Conservation (phyloP, 2,329 filamentous ascomycete genomes). For the Stagonosporopsis rhizophila region DNA sequence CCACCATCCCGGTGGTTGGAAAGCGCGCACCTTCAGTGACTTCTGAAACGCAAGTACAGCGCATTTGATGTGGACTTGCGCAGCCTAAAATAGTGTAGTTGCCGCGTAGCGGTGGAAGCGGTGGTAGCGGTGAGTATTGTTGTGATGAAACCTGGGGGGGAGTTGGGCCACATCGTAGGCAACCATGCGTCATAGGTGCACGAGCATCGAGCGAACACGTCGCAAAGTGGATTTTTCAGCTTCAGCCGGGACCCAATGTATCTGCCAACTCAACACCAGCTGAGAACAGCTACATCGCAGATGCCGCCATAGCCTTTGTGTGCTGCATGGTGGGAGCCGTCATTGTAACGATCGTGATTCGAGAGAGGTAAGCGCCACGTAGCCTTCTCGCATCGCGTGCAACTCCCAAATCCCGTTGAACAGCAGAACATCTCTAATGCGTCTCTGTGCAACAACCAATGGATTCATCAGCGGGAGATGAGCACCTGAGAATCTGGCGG, state of each 20-base stretch:
- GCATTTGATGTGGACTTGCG: background rate
- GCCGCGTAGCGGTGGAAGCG: constrained; percentile 15
- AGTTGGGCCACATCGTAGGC: constrained; percentile 12
- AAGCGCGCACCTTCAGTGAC: background rate
- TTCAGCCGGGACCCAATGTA: constrained; percentile 3
- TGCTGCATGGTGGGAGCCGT: background rate
- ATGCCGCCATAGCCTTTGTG: constrained; percentile 1
- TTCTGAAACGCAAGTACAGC: constrained; percentile 12
- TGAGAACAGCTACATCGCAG: background rate
- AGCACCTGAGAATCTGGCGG: background rate
- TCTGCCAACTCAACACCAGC: constrained; percentile 15
- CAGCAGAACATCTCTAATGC: background rate
- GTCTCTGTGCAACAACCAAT: background rate
- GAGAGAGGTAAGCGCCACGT: constrained; percentile 11
- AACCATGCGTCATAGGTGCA: constrained; percentile 18
- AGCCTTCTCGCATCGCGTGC: constrained; percentile 5
- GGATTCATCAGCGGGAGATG: background rate
- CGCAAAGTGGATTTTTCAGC: constrained; percentile 15
- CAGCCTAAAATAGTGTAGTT: constrained; percentile 6
- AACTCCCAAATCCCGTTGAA: constrained; percentile 3
- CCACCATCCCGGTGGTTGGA: constrained; percentile 16
- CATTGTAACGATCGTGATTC: constrained; percentile 1
- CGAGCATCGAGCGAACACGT: constrained; percentile 16
- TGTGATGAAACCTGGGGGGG: background rate
- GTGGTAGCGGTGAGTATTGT: constrained; percentile 16